Evolutionary conservation across 2,329 filamentous ascomycete species (phyloP), one percentile per base, ranked within the genome.

Genomic region (Colletotrichum echinochloae): DNA sequence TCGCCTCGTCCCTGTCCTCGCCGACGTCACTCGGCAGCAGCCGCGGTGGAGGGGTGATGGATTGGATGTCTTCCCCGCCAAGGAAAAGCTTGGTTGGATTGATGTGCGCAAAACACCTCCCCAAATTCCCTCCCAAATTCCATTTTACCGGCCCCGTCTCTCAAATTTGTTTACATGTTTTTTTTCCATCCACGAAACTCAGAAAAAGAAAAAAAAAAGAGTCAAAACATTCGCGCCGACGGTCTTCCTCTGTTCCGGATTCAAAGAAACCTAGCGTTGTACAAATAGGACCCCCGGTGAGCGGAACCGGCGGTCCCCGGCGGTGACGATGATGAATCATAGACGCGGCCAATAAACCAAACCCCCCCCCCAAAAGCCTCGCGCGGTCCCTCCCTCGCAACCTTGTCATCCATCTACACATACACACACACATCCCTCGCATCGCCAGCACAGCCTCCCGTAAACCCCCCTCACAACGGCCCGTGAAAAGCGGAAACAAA

Each of bases 261-360:
- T 12, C 12, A 7, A n/a, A 49, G 8, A 26, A 16, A 9, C 16
- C 49, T 26, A 1, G 8, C 28, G 9, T 54, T 18, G 51, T 7
- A 28, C 18, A 33, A 8, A 26, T 26, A 51, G 48, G 16, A 30
- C 16, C 28, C 28, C n/a, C n/a, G n/a, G 51, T 12, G 28, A 20
- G 18, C 51, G 51, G 20, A 54, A 33, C 28, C 30, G 51, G n/a
- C n/a, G 51, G 51, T 54, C 23, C 51, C 20, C 8, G 30, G 8
- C 8, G 41, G 20, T 18, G n/a, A 23, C 18, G 51, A n/a, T 54
- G 51, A 54, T 54, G 51, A 54, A 54, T 54, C 51, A 54, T 54
- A 33, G 51, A 54, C 20, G 30, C 51, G 9, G 51, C 49, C 28
- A 52, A 11, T 33, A 23, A 28, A 23, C 14, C 23, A 49, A 23